Base-by-base conservation (phyloP, 1,139 yeast genomes). In the Zygoascus meyerae region DNA sequence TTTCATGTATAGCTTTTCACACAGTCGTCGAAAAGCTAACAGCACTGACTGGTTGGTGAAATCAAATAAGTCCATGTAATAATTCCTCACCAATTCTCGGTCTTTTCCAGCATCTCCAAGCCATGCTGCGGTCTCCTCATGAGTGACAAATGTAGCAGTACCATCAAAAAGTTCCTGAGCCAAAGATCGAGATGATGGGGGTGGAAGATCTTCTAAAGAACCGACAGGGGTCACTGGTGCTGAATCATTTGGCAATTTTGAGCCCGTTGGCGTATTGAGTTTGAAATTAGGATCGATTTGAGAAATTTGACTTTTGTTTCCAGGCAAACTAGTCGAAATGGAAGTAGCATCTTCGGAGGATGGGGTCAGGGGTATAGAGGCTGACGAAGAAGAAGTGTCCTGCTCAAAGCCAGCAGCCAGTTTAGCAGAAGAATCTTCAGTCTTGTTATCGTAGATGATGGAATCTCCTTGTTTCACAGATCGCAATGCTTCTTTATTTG, bases 1-100 rank as follows among this genome's bases (percentile, higher is more conserved):
- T 57, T 80, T 81, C 58, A 87, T 72, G 62, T 83, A 84, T 26
- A 87, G 62, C 54, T 73, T 77, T 28, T 77, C 72, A 55, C 95
- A 86, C 39, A 87, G 67, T 45, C 66, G 65, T 35, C 92, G 68
- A 14, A 87, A 71, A 1, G 89, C 71, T 3, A 66, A 67, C 50
- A 85, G 49, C 14, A 67, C 55, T 26, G 59, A 51, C 30, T 52
- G 46, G 34, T 58, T 59, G 5, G 55, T 48, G 61, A 64, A 67
- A 44, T 66, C 61, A 46, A 65, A 68, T 8, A 61, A 52, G 6
- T 45, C 41, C 61, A 68, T 56, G 48, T 57, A 66, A 10, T 54
- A 58, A 7, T 44, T 46, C 28, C 67, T 51, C 1, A 64, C 56
- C 15, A 47, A 48, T 1, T 45, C 48, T 11, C 62, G 47, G 31